These are phyloP conservation scores for Verticillium albo-atrum DNA, from an alignment of 2,329 filamentous ascomycete genomes.

Conservation along the genomic window DNA sequence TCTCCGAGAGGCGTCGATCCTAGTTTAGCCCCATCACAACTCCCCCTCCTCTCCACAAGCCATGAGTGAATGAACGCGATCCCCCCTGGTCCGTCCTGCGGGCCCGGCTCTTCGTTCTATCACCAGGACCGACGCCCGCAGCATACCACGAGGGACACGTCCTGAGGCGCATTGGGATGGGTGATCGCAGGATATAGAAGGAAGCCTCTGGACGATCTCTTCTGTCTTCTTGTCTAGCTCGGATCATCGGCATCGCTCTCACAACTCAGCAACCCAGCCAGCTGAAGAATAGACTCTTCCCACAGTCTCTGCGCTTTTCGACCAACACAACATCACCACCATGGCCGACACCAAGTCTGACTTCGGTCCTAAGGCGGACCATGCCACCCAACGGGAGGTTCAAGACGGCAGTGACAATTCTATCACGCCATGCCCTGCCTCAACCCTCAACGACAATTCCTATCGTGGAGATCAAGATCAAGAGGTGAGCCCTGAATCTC, in stretches of 20 bases:
- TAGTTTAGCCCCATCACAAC: not conserved
- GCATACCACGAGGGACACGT: not conserved
- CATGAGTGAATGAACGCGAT: not conserved
- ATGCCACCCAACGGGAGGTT: not conserved
- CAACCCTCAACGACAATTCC: not conserved
- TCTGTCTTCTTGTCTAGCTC: not conserved
- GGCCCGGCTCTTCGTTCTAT: not conserved
- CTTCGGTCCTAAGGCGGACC: not conserved
- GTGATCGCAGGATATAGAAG: not conserved
- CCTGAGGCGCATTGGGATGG: not conserved
- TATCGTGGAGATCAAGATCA: not conserved
- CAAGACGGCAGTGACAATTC: not conserved
- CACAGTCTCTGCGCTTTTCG: not conserved
- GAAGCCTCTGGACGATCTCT: not conserved
- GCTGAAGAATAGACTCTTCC: not conserved
- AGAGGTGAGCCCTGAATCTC: not conserved
- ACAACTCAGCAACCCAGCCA: not conserved
- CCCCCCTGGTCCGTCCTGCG: not conserved
- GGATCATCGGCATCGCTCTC: not conserved
- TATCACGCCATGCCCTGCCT: not conserved
- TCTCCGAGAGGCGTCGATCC: not conserved
- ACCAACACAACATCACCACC: not conserved
- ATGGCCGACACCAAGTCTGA: not conserved
- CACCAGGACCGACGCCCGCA: not conserved
- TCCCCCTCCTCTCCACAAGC: not conserved